Conservation (phyloP, 1,284 basidiomycete genomes). For the Amylostereum areolatum region DNA sequence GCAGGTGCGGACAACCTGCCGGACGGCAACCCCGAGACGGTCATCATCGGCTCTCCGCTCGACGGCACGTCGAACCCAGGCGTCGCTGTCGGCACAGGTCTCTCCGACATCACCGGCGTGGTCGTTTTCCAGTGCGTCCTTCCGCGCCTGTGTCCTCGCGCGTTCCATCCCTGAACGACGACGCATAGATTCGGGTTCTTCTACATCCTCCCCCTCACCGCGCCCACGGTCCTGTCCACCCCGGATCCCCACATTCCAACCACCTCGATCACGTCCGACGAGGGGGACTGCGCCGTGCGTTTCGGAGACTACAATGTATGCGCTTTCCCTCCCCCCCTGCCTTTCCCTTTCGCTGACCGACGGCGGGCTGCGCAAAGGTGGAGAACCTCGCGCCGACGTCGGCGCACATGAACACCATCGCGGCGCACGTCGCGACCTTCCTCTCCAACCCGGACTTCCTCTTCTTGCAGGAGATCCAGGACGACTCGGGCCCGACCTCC, state of each 20-base stretch:
- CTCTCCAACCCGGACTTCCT: slow-evolving; percentile 55
- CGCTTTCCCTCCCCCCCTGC: not conserved
- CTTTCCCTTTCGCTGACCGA: slow-evolving; percentile 2
- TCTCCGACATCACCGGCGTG: slow-evolving; percentile 52
- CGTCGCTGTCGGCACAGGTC: slow-evolving; percentile 38
- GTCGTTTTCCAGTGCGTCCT: slow-evolving; percentile 44
- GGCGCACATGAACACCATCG: slow-evolving; percentile 41
- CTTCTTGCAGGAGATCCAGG: slow-evolving; percentile 64
- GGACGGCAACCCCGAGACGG: slow-evolving; percentile 52
- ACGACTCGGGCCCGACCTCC: slow-evolving; percentile 50
- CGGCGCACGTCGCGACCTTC: slow-evolving; percentile 47
- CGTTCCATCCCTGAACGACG: not conserved
- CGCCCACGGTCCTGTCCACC: slow-evolving; percentile 38
- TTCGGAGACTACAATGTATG: slow-evolving; percentile 59
- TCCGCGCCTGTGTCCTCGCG: slow-evolving; percentile 1
- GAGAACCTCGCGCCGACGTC: slow-evolving; percentile 54
- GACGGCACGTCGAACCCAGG: slow-evolving; percentile 50
- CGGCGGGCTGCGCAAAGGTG: slow-evolving; percentile 28
- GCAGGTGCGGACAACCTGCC: slow-evolving; percentile 41
- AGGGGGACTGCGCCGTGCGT: slow-evolving; percentile 41
- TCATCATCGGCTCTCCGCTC: slow-evolving; percentile 49
- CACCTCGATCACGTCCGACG: slow-evolving; percentile 30
- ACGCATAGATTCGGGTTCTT: slow-evolving; percentile 39
- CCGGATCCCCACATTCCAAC: slow-evolving; percentile 30
- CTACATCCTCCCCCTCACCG: slow-evolving; percentile 50